These are phyloP conservation scores for Wallacemonas sp. DNA, from an alignment of 208 protist genomes.

Conservation along the genomic window DNA sequence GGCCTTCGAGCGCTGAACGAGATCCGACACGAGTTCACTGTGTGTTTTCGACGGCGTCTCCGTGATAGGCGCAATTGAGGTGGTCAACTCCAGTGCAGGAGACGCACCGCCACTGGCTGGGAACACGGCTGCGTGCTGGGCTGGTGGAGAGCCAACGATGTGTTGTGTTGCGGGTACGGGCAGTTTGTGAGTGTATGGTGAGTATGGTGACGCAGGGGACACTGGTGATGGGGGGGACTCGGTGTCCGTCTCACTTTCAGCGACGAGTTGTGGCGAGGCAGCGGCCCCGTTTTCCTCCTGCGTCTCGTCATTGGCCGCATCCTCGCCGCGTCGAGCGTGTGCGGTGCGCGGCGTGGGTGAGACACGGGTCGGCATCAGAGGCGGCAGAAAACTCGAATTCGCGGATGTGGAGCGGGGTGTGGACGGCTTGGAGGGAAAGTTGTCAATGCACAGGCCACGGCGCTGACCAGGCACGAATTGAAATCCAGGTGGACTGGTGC, in stretches of 20 bases:
- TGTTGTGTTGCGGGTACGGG: background rate
- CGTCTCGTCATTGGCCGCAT: background rate
- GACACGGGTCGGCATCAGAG: conserved; percentile 26
- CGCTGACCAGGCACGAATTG: conserved; percentile 5
- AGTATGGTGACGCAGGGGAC: conserved; percentile 3
- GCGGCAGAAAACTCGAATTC: conserved; percentile 19
- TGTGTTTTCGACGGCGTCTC: background rate
- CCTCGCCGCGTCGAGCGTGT: conserved; percentile 4
- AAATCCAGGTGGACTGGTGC: background rate
- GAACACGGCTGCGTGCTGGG: too few relatives aligned
- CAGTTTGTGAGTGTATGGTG: background rate
- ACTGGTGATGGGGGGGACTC: too few relatives aligned
- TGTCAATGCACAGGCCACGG: conserved; percentile 18
- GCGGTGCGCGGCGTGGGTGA: background rate
- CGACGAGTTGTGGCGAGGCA: too few relatives aligned
- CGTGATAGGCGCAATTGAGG: too few relatives aligned
- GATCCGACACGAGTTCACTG: conserved; percentile 4
- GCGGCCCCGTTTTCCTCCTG: background rate
- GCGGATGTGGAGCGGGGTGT: conserved; percentile 14
- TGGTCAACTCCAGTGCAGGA: too few relatives aligned
- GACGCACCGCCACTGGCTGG: too few relatives aligned
- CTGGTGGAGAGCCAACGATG: background rate
- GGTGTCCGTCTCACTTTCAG: too few relatives aligned
- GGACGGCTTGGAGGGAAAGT: conserved; percentile 36
- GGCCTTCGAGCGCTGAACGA: conserved; percentile 31